Evolutionary conservation across 2,329 filamentous ascomycete species (phyloP).

Genomic region (Geoglossum cookeanum): DNA sequence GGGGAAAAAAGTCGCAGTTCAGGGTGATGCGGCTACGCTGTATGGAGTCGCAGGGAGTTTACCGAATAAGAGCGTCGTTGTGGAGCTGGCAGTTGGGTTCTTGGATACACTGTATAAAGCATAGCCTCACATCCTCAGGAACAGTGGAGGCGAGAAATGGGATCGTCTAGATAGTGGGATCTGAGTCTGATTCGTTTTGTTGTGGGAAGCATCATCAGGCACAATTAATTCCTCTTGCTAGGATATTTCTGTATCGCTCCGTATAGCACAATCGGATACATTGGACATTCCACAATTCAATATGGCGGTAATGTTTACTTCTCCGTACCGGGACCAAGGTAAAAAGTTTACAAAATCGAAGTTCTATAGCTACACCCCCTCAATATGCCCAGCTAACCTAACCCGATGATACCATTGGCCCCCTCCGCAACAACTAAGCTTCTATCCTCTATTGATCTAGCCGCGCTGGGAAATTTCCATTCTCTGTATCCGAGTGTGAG

Average conservation of each 20-base stretch:
- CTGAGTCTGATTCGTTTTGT: too few species aligned
- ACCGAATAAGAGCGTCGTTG: constrained; percentile 89
- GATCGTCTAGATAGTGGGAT: too few species aligned
- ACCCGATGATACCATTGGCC: background rate
- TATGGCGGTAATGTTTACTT: too few species aligned
- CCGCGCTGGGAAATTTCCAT: constrained; percentile 48
- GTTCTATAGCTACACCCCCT: background rate
- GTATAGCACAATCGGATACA: too few species aligned
- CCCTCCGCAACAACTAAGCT: too few species aligned
- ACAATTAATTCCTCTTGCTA: too few species aligned
- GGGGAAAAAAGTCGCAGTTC: constrained; percentile 34
- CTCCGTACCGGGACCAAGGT: background rate
- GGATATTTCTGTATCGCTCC: too few species aligned
- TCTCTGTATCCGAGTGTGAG: constrained; percentile 27
- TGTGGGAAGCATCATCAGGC: too few species aligned
- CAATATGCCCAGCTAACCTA: background rate
- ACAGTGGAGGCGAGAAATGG: too few species aligned
- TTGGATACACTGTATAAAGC: constrained; percentile 85
- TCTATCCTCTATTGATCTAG: constrained; percentile 33
- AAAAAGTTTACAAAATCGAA: background rate
- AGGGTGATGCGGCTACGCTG: constrained; percentile 67
- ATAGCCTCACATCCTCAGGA: constrained; percentile 20
- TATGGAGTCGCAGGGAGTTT: constrained; percentile 91
- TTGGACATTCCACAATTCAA: too few species aligned
- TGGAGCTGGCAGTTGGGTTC: constrained; percentile 76